Evolutionary conservation across 495 filamentous ascomycete genomes (phyloP), one percentile per base, ranked within the genome.

Genomic region (Aspergillus nanangensis): DNA sequence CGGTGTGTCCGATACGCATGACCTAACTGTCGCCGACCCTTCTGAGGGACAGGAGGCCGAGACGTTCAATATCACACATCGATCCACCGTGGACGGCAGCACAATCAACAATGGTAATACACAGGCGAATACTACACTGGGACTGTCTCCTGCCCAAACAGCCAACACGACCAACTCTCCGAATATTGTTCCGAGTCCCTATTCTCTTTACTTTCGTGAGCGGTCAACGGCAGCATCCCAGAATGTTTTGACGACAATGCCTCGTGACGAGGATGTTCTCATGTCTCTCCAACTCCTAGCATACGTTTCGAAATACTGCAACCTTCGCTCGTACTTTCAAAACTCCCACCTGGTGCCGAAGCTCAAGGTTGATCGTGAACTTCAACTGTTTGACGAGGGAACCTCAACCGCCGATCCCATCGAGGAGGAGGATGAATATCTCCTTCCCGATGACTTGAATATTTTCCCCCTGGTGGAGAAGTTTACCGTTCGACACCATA

Each of bases 221-320:
- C 79, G 81, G 36, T 78, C 79, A 13, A 69, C 84, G 18, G 75
- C 78, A 19, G 69, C 79, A 0, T 77, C 78, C 51, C 80, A 84
- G 18, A 80, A 84, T 46, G 81, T 91, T 45, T 59, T 94, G 27
- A 86, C 88, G 21, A 83, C 88, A 18, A 94, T 95, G 83, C 93
- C 93, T 15, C 81, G 93, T 29, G 93, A 97, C 52, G 93, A 98
- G 58, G 93, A 98, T 58, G 93, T 98, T 13, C 70, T 98, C 51
- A 95, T 96, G 90, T 96, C 93, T 0, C 76, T 98, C n/a, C 93
- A 98, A 67, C 80, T 98, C 7, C 78, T 98, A 21, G 93, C 93
- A 3, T 98, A 98, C 58, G 90, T 98, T 45, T 96, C 91, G 23
- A 98, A 98, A 65, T 98, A 98, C 65, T 96, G 93, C 79, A 90